Evolutionary conservation across 2,329 filamentous ascomycete genomes (phyloP).

Genomic region (Ceratocystis destructans): DNA sequence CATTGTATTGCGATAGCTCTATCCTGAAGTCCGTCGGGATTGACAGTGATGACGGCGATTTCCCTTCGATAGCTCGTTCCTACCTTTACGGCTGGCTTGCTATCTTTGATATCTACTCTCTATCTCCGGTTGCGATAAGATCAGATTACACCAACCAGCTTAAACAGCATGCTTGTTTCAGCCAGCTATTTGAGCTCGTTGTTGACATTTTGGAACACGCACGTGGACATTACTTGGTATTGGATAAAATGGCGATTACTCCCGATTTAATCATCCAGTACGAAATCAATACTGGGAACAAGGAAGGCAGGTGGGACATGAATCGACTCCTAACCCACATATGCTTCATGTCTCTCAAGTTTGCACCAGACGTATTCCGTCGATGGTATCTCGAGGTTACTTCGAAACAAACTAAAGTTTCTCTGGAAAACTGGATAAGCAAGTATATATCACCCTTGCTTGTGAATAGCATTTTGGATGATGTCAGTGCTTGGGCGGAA

Average conservation of each 20-base stretch:
- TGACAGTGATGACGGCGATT: neutral
- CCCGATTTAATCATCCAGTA: constrained; percentile 42
- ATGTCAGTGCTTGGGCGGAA: constrained; percentile 53
- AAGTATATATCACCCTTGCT: constrained; percentile 65
- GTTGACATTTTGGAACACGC: constrained; percentile 77
- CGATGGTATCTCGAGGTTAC: constrained; percentile 72
- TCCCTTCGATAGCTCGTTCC: constrained; percentile 33
- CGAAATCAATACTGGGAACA: constrained; percentile 37
- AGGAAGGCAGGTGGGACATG: constrained; percentile 48
- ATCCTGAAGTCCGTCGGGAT: neutral
- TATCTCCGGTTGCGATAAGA: constrained; percentile 68
- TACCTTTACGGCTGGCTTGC: constrained; percentile 86
- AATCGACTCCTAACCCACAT: constrained; percentile 76
- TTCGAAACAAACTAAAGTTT: constrained; percentile 64
- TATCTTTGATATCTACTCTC: constrained; percentile 71
- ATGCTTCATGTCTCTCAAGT: constrained; percentile 68
- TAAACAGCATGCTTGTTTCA: constrained; percentile 56
- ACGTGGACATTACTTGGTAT: constrained; percentile 56
- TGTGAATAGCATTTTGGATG: constrained; percentile 50
- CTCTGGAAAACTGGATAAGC: constrained; percentile 73
- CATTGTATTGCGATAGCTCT: neutral
- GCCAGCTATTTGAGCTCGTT: constrained; percentile 59
- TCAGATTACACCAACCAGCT: constrained; percentile 67
- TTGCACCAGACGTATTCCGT: constrained; percentile 65
- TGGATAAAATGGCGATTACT: constrained; percentile 53